These are phyloP conservation scores for Powellomyces hirtus DNA, from an alignment of 192 early-diverging fungal species.

Conservation along the genomic window DNA sequence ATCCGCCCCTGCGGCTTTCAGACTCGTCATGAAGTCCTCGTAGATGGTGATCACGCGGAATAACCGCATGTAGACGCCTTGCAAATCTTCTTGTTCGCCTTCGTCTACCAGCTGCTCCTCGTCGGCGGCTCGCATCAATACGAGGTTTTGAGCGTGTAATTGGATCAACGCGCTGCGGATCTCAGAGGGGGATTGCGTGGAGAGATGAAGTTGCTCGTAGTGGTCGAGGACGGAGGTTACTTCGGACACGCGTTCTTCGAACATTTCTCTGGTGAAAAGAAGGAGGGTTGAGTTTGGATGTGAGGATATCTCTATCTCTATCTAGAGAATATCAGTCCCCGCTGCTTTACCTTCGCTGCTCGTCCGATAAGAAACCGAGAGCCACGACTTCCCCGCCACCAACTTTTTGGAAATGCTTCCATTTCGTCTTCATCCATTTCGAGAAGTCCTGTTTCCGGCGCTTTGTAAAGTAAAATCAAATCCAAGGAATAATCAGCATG, in stretches of 20 bases:
- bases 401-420: conserved; percentile 44
- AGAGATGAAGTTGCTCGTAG: conserved; percentile 42
- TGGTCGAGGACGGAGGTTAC: conserved; percentile 37
- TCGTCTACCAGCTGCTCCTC: conserved; percentile 52
- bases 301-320: no score
- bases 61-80: conserved; percentile 35
- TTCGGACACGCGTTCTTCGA: conserved; percentile 41
- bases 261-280: conserved; percentile 28
- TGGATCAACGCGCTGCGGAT: conserved; percentile 38
- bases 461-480: background rate
- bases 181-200: conserved; percentile 32
- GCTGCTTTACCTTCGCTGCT: conserved; percentile 45
- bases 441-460: conserved; percentile 52
- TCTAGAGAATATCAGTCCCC: no score
- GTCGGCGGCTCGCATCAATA: conserved; percentile 46
- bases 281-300: background rate
- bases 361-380: conserved; percentile 42
- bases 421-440: conserved; percentile 54
- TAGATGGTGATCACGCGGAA: conserved; percentile 54
- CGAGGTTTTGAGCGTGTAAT: conserved; percentile 45
- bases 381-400: conserved; percentile 40
- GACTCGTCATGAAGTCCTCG: conserved; percentile 33
- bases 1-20: conserved; percentile 3
- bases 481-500: background rate
- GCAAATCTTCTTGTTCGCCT: conserved; percentile 44